These are phyloP conservation scores for Aechmea fasciata DNA, from an alignment of 176 grass and related monocot species.

Conservation along the genomic window DNA sequence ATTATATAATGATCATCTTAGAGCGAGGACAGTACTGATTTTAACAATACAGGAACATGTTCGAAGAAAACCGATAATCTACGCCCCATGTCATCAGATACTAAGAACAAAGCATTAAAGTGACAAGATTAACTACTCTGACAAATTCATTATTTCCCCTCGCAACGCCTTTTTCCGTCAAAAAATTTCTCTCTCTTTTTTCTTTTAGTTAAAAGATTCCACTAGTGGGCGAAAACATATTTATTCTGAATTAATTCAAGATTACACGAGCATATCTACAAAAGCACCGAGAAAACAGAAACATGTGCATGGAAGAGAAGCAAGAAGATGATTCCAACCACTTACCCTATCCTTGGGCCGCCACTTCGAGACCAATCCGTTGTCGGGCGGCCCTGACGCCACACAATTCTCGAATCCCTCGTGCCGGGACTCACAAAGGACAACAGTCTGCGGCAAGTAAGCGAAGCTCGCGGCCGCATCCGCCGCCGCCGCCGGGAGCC, in stretches of 20 bases:
- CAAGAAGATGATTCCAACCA: background rate
- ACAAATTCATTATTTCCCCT: background rate
- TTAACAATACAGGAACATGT: too few relatives aligned
- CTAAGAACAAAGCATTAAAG: too few relatives aligned
- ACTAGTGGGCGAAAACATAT: background rate
- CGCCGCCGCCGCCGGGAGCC: constrained; percentile 6
- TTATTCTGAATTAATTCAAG: background rate
- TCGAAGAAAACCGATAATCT: too few relatives aligned
- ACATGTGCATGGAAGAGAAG: constrained; percentile 4
- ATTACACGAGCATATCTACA: background rate
- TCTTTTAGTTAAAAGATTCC: background rate
- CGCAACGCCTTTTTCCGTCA: background rate
- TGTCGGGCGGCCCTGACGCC: constrained; percentile 42
- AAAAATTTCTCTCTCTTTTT: background rate
- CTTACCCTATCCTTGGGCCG: constrained; percentile 83
- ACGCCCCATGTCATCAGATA: too few relatives aligned
- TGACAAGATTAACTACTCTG: too few relatives aligned
- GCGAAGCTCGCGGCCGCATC: constrained; percentile 24
- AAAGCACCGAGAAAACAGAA: constrained; percentile 1
- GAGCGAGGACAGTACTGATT: too few relatives aligned
- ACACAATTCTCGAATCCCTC: constrained; percentile 59
- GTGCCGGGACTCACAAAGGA: constrained; percentile 76
- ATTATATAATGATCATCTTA: too few relatives aligned
- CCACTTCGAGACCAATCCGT: constrained; percentile 90
- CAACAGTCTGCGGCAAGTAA: constrained; percentile 58